Base-by-base conservation (phyloP, 2,329 filamentous ascomycete species). In the Ploettnerulaceae sp. region DNA sequence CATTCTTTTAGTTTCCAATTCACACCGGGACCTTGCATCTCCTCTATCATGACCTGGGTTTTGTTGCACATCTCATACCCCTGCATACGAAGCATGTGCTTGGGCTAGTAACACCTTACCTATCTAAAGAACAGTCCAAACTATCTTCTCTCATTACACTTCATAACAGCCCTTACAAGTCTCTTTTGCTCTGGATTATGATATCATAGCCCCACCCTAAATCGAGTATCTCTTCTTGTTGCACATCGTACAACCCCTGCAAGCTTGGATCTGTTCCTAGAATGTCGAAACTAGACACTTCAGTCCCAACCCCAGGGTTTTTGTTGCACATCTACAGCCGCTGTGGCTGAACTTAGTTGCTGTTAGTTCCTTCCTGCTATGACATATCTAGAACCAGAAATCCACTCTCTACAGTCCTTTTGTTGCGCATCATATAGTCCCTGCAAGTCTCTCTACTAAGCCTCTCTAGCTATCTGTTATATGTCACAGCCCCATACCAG, bases 211-310 rank as follows among this genome's bases (percentile, higher is more conserved):
- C n/a, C 14, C 31, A 33, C 9, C 31, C 18, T n/a, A n/a, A n/a
- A n/a, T n/a, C n/a, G n/a, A n/a, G n/a, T n/a, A n/a, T 28, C 25
- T 12, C 7, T 28, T 29, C 28, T 40, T 31, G 37, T 26, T 40
- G 37, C 37, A 40, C 25, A 31, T 40, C 37, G 22, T 25, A 40
- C 25, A 29, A 24, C 37, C 37, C 37, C 37, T 40, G 26, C 25
- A 28, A 28, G 25, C 25, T 7, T 28, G n/a, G n/a, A n/a, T 38
- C 35, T 25, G 21, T 25, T 38, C 24, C 14, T 36, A 25, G 35
- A 21, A 14, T 25, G 21, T 9, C 20, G 20, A 9, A 25, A 38
- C 21, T 25, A 1, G 6, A 25, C 35, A 38, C 21, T 24, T 25
- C 6, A 8, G 6, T n/a, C n/a, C n/a, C n/a, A n/a, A n/a, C n/a